Conservation (phyloP, 306 rosid species). For the Quercus agrifolia region DNA sequence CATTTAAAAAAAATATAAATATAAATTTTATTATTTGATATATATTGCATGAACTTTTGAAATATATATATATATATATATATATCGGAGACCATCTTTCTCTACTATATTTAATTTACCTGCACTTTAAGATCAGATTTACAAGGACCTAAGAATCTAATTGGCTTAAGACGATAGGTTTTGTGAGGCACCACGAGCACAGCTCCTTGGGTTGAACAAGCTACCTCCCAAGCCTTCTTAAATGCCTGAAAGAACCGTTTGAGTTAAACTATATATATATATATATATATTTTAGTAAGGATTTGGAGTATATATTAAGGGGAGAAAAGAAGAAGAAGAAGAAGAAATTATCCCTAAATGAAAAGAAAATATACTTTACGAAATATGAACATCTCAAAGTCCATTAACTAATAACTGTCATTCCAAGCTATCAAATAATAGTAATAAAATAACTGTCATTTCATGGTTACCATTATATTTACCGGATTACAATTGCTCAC, state of each 20-base stretch:
- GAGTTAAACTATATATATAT: background rate
- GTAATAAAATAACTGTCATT: too few relatives aligned
- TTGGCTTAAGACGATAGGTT: conserved; percentile 59
- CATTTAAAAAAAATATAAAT: background rate
- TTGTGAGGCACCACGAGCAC: conserved; percentile 43
- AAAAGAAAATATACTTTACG: background rate
- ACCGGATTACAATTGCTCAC: too few relatives aligned
- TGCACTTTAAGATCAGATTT: conserved; percentile 44
- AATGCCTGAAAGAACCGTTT: conserved; percentile 48
- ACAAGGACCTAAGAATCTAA: conserved; percentile 73
- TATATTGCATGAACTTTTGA: background rate
- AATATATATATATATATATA: too few relatives aligned
- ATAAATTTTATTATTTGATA: background rate
- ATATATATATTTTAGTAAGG: too few relatives aligned
- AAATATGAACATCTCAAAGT: background rate
- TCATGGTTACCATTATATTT: too few relatives aligned
- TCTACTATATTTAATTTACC: conserved; percentile 25
- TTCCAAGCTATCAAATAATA: too few relatives aligned
- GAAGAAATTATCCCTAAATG: too few relatives aligned
- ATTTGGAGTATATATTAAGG: background rate
- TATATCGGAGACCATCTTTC: too few relatives aligned
- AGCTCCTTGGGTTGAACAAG: conserved; percentile 38
- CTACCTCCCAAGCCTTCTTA: conserved; percentile 60
- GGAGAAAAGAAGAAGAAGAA: background rate
- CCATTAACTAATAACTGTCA: background rate